phyloP scores from a whole-genome alignment of 345 rosid species.

The Bruguiera parviflora region DNA sequence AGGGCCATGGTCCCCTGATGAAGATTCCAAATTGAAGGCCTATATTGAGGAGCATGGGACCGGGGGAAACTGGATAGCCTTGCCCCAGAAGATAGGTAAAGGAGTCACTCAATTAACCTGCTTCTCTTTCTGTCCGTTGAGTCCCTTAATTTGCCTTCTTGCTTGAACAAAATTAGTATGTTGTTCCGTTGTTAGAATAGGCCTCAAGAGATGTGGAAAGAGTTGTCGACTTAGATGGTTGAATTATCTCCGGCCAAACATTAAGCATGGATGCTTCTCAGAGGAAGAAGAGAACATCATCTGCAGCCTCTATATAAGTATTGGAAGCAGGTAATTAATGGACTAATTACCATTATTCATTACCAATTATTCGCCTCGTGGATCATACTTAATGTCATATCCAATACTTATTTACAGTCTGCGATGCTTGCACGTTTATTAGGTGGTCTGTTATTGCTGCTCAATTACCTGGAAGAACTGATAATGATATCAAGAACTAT shows the following conservation, averaged over 20 bases:
- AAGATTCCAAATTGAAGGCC: slow-evolving; percentile 49
- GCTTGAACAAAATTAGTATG: too few species aligned
- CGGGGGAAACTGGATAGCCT: slow-evolving; percentile 43
- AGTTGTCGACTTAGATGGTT: slow-evolving; percentile 58
- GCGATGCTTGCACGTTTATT: neutral
- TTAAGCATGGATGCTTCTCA: slow-evolving; percentile 54
- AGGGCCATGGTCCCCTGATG: slow-evolving; percentile 35
- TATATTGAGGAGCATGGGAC: slow-evolving; percentile 68
- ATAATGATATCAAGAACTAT: slow-evolving; percentile 75
- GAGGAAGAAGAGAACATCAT: slow-evolving; percentile 56
- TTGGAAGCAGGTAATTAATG: slow-evolving; percentile 51
- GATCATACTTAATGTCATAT: too few species aligned
- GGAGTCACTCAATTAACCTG: neutral
- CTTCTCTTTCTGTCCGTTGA: too few species aligned
- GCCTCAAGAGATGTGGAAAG: slow-evolving; percentile 58
- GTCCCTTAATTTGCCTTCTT: too few species aligned
- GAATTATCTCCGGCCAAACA: slow-evolving; percentile 56
- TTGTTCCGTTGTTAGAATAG: slow-evolving; percentile 11
- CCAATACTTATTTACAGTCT: neutral
- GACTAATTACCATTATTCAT: neutral
- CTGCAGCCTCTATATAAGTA: slow-evolving; percentile 47
- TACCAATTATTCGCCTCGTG: too few species aligned
- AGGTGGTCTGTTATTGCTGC: slow-evolving; percentile 90
- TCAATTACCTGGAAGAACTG: slow-evolving; percentile 76
- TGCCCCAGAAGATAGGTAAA: slow-evolving; percentile 73